phyloP scores from a whole-genome alignment of 2,329 filamentous ascomycete genomes.

The Fusarium annulatum region DNA sequence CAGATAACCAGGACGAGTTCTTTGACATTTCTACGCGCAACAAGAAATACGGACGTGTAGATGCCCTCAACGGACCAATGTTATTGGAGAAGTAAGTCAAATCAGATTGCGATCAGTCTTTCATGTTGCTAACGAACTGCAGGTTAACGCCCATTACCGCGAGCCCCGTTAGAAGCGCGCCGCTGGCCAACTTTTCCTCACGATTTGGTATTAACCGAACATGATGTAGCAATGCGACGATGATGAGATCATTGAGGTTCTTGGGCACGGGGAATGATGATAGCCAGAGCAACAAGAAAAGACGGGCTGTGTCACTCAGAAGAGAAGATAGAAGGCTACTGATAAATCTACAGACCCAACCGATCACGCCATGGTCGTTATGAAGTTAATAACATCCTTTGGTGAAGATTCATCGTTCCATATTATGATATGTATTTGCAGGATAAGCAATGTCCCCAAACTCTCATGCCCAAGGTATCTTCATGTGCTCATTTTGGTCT shows the following conservation, averaged over 20 bases:
- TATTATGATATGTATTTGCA: background rate
- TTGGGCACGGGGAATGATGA: background rate
- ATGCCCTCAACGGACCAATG: constrained; percentile 87
- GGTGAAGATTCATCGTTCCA: background rate
- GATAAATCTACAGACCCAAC: background rate
- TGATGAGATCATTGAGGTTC: background rate
- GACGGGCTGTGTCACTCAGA: background rate
- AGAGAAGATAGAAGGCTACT: background rate
- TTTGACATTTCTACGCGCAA: constrained; percentile 92
- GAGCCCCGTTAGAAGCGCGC: constrained; percentile 68
- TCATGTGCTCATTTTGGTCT: background rate
- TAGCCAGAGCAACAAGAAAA: background rate
- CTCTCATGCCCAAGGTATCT: background rate
- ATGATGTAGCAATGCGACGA: constrained; percentile 17
- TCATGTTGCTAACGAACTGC: constrained; percentile 35
- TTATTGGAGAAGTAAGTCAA: constrained; percentile 87
- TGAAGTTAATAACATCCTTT: background rate
- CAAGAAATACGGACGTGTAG: constrained; percentile 93
- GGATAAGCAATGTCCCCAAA: background rate
- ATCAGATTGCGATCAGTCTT: background rate
- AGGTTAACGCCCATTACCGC: constrained; percentile 74
- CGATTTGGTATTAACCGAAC: constrained; percentile 73
- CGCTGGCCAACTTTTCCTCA: constrained; percentile 78
- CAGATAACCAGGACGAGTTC: constrained; percentile 94
- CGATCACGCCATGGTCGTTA: background rate